Conservation (phyloP, 163 green algal genomes). For the Chlorella variabilis region DNA sequence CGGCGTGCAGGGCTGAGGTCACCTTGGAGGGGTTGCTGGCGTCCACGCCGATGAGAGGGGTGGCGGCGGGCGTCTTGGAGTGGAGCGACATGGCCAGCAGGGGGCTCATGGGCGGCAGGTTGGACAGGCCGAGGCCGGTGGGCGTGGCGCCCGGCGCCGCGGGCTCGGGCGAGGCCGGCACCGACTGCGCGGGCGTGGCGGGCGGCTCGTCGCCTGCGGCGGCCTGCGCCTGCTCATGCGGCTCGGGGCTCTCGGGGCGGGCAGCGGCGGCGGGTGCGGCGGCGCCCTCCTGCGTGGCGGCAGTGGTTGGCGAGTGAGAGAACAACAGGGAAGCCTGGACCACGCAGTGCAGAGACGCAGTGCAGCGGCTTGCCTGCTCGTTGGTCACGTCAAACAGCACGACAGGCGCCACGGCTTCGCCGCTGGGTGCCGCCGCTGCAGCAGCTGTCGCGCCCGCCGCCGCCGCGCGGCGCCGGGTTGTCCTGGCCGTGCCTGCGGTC, state of each 20-base stretch:
- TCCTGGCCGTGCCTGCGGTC: background rate
- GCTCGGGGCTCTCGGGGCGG: background rate
- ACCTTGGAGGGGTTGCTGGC: background rate
- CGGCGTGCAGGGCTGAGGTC: conserved; percentile 12
- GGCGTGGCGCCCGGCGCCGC: conserved; percentile 1
- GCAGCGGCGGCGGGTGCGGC: too few species aligned
- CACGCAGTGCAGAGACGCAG: too few species aligned
- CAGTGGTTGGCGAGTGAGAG: too few species aligned
- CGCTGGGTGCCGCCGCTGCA: background rate
- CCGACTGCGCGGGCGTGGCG: background rate
- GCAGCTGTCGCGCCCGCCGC: background rate
- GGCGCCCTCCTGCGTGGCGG: too few species aligned
- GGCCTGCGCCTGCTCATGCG: background rate
- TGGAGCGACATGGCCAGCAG: background rate
- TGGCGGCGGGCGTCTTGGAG: conserved; percentile 9
- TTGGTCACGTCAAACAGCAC: conserved; percentile 31
- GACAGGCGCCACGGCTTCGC: background rate
- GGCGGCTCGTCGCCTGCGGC: conserved; percentile 11
- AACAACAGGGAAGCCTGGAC: too few species aligned
- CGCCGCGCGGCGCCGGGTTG: background rate
- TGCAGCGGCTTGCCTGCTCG: background rate
- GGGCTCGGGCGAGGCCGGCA: background rate
- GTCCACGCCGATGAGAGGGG: background rate
- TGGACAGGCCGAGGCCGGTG: conserved; percentile 33
- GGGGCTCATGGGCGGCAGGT: conserved; percentile 19